These are phyloP conservation scores for Aspergillus sp. DNA, from an alignment of 2,329 filamentous ascomycete genomes.

Conservation along the genomic window DNA sequence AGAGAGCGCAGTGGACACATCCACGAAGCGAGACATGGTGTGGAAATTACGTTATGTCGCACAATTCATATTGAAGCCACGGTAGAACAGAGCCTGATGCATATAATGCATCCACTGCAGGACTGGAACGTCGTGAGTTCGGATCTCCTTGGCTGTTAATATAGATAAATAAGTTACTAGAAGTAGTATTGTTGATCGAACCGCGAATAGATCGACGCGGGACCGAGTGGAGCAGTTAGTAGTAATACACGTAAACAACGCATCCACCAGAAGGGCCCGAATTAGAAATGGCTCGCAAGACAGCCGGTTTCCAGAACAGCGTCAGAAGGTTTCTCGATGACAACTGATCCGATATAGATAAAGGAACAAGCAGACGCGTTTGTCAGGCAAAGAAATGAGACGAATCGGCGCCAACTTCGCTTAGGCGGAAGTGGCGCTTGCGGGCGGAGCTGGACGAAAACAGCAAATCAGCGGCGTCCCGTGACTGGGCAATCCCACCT, in stretches of 20 bases:
- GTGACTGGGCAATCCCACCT: slow-evolving; percentile 28
- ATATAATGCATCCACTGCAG: background rate
- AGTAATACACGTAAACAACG: background rate
- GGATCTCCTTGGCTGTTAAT: background rate
- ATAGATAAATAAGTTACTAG: background rate
- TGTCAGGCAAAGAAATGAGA: background rate
- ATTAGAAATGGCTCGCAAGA: background rate
- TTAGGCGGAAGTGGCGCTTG: slow-evolving; percentile 30
- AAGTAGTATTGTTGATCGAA: background rate
- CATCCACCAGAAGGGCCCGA: background rate
- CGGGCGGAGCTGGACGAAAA: slow-evolving; percentile 19
- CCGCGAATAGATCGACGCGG: background rate
- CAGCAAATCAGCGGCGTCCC: slow-evolving; percentile 23
- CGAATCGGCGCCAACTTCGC: slow-evolving; percentile 25
- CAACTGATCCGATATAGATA: background rate
- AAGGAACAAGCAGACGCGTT: background rate
- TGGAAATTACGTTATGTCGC: background rate
- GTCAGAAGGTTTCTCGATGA: background rate
- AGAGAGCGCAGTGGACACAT: slow-evolving; percentile 50
- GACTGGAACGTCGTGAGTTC: no score
- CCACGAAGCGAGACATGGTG: slow-evolving; percentile 42
- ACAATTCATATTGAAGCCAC: background rate
- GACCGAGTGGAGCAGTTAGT: background rate
- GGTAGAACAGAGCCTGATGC: background rate
- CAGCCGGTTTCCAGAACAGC: background rate